Percentiles rank a stretch among this genome's conserved stretches.
Evolutionary conservation across 192 early-diverging fungal species (phyloP).

Genomic region (Phlyctochytrium planicorne): DNA sequence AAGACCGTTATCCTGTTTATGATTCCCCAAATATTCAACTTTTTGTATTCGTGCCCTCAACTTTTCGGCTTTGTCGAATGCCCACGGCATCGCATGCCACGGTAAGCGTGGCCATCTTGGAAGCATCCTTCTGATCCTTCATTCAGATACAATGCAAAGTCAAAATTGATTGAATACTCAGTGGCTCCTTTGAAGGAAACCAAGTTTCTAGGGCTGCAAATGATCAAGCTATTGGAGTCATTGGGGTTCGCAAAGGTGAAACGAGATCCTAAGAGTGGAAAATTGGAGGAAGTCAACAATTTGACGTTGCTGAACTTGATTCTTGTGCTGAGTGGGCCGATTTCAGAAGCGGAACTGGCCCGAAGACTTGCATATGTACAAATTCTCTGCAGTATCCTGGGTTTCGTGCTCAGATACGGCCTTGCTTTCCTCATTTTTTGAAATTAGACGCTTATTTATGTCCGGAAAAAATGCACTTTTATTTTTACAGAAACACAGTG

Average conservation of each 20-base stretch:
- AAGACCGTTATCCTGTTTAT: conserved; percentile 94
- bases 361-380: conserved; percentile 68
- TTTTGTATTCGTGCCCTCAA: conserved; percentile 92
- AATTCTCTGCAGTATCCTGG: conserved; percentile 60
- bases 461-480: no score
- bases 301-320: conserved; percentile 90
- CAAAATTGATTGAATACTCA: conserved; percentile 38
- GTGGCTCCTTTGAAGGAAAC: conserved; percentile 30
- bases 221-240: conserved; percentile 53
- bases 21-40: conserved; percentile 96
- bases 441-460: not conserved
- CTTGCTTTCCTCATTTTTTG: conserved; percentile 80
- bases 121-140: conserved; percentile 20
- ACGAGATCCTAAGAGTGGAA: conserved; percentile 48
- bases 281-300: conserved; percentile 73
- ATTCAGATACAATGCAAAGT: no score
- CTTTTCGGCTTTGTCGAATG: conserved; percentile 92
- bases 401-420: conserved; percentile 79
- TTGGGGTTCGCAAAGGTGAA: conserved; percentile 54
- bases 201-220: conserved; percentile 46
- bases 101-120: conserved; percentile 38
- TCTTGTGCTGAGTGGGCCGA: conserved; percentile 73
- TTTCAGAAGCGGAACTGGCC: conserved; percentile 59
- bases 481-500: no score
- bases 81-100: conserved; percentile 93